Evolutionary conservation across 805 yeast species (phyloP).

Genomic region (Cyberlindnera meyerae): DNA sequence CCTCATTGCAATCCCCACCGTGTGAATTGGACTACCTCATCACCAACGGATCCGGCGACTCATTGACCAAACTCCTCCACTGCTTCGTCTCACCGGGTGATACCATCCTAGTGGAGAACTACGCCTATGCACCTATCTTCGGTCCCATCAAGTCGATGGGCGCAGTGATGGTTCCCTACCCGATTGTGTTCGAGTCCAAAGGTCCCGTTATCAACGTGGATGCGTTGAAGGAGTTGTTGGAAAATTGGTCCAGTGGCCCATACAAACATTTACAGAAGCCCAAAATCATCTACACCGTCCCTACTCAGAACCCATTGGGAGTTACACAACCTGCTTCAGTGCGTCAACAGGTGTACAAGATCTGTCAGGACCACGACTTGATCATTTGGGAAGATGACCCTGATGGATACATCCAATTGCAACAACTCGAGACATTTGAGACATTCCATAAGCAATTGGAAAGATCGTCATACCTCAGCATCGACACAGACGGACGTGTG

Average conservation of each 20-base stretch:
- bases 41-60: conserved; percentile 52
- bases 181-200: conserved; percentile 26
- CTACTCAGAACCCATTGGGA: conserved; percentile 67
- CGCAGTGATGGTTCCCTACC: conserved; percentile 40
- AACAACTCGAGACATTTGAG: conserved; percentile 19
- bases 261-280: conserved; percentile 46
- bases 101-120: conserved; percentile 57
- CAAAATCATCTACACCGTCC: conserved; percentile 54
- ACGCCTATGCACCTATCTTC: conserved; percentile 58
- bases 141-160: conserved; percentile 28
- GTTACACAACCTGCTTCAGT: conserved; percentile 42
- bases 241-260: conserved; percentile 34
- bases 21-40: conserved; percentile 28
- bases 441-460: conserved; percentile 26
- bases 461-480: conserved; percentile 42
- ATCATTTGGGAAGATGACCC: conserved; percentile 67
- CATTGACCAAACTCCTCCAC: conserved; percentile 45
- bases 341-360: conserved; percentile 41
- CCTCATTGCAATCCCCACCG: conserved; percentile 36
- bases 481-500: conserved; percentile 73
- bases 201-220: conserved; percentile 38
- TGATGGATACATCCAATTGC: conserved; percentile 61
- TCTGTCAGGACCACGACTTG: conserved; percentile 53
- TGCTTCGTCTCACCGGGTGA: conserved; percentile 48
- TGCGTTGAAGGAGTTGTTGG: conserved; percentile 44